Percentiles rank a stretch among this genome's conserved stretches.
Conservation (phyloP, 805 yeast species). For the Cyberlindnera xishuangbannaensis region DNA sequence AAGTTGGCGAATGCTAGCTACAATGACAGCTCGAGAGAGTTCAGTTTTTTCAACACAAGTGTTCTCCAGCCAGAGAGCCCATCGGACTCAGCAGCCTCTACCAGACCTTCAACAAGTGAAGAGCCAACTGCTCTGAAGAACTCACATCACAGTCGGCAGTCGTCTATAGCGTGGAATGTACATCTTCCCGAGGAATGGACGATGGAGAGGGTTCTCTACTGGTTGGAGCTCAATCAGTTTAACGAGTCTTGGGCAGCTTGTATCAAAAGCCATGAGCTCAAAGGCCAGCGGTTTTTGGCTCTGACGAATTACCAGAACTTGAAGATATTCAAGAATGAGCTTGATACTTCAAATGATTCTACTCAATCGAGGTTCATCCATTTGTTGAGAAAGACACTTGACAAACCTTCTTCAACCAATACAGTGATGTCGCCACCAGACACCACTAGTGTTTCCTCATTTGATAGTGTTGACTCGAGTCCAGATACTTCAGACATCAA, state of each 20-base stretch:
- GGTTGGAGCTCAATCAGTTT: constrained; percentile 68
- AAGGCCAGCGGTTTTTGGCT: constrained; percentile 59
- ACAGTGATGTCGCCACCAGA: constrained; percentile 16
- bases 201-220: constrained; percentile 52
- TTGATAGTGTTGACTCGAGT: constrained; percentile 19
- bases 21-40: constrained; percentile 14
- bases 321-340: constrained; percentile 30
- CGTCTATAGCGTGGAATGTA: constrained; percentile 41
- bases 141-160: constrained; percentile 22
- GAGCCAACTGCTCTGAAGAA: constrained; percentile 3
- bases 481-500: constrained; percentile 11
- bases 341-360: constrained; percentile 41
- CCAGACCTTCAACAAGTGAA: constrained; percentile 7
- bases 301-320: constrained; percentile 65
- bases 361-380: constrained; percentile 55
- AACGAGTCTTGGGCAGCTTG: constrained; percentile 68
- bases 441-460: constrained; percentile 16
- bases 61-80: constrained; percentile 12
- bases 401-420: constrained; percentile 17
- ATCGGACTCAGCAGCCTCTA: background rate
- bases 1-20: constrained; percentile 4
- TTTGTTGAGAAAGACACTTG: constrained; percentile 39
- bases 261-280: constrained; percentile 50
- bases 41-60: constrained; percentile 23
- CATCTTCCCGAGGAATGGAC: constrained; percentile 65